Conservation (phyloP, 148 eudicot species). For the Chenopodium suecicum region DNA sequence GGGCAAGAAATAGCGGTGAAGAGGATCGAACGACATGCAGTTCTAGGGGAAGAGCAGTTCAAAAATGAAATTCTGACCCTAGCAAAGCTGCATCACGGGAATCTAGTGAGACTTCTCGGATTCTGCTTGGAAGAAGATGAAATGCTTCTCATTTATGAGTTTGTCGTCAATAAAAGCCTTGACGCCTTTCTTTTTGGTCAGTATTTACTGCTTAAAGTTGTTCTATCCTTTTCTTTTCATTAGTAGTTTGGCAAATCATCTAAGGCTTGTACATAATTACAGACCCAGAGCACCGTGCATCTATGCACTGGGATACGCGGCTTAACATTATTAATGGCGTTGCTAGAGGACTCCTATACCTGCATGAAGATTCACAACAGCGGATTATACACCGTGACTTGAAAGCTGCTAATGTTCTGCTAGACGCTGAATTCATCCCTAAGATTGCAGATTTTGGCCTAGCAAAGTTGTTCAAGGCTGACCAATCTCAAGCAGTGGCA, state of each 20-base stretch:
- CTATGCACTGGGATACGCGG: conserved; percentile 31
- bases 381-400: conserved; percentile 40
- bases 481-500: conserved; percentile 31
- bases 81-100: conserved; percentile 31
- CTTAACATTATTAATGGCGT: conserved; percentile 38
- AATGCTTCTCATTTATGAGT: conserved; percentile 35
- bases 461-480: conserved; percentile 35
- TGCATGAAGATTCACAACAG: conserved; percentile 9
- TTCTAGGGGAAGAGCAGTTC: conserved; percentile 26
- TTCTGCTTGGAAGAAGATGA: conserved; percentile 33
- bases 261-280: not conserved
- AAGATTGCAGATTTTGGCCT: conserved; percentile 51
- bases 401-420: conserved; percentile 39
- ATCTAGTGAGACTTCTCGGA: conserved; percentile 32
- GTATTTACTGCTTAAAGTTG: not conserved
- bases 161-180: conserved; percentile 27
- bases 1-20: conserved; percentile 33
- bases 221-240: no score
- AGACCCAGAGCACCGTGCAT: conserved; percentile 20
- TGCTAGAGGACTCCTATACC: conserved; percentile 32
- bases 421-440: conserved; percentile 39
- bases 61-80: conserved; percentile 31
- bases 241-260: no score
- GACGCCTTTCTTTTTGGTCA: conserved; percentile 23
- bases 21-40: conserved; percentile 21